phyloP scores from a whole-genome alignment of 805 yeast genomes.

The Sugiyamaella lignohabitans region DNA sequence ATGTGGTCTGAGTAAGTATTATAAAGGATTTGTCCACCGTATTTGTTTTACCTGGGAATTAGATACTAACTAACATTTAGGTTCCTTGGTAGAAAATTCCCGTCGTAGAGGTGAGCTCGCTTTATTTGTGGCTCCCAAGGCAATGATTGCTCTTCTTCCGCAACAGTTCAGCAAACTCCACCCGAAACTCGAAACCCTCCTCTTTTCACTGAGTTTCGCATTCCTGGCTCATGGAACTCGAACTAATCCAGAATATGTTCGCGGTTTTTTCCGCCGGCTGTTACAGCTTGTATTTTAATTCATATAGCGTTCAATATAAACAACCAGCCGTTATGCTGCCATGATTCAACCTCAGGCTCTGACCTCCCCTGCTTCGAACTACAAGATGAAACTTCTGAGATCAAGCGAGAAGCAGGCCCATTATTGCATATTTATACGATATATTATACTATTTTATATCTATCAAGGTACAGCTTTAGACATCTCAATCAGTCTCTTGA shows the following conservation, averaged over 20 bases:
- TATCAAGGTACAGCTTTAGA: slow-evolving; percentile 24
- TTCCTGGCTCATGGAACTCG: slow-evolving; percentile 9
- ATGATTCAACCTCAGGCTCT: too few species aligned
- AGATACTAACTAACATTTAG: slow-evolving; percentile 5
- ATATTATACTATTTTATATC: not conserved
- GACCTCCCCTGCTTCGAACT: too few species aligned
- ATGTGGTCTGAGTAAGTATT: slow-evolving; percentile 36
- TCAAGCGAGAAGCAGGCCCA: too few species aligned
- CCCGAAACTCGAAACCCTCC: slow-evolving; percentile 11
- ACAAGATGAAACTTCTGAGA: too few species aligned
- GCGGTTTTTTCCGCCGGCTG: slow-evolving; percentile 15
- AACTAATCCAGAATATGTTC: slow-evolving; percentile 5
- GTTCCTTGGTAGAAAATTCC: slow-evolving; percentile 34
- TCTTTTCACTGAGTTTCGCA: slow-evolving; percentile 20
- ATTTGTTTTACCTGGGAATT: not conserved
- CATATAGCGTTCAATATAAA: slow-evolving; percentile 1
- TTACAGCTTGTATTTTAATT: slow-evolving; percentile 7
- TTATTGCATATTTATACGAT: too few species aligned
- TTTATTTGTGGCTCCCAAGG: slow-evolving; percentile 38
- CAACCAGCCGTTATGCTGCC: too few species aligned
- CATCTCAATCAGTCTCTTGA: slow-evolving; percentile 78
- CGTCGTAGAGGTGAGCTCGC: slow-evolving; percentile 43
- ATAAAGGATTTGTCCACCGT: too few species aligned
- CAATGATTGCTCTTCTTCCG: slow-evolving; percentile 13
- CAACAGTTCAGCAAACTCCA: slow-evolving; percentile 6